A percentile compares a stretch with the other conserved stretches of the same genome.
Conservation (phyloP, 78 protist species). For the Cyanophora paradoxa region DNA sequence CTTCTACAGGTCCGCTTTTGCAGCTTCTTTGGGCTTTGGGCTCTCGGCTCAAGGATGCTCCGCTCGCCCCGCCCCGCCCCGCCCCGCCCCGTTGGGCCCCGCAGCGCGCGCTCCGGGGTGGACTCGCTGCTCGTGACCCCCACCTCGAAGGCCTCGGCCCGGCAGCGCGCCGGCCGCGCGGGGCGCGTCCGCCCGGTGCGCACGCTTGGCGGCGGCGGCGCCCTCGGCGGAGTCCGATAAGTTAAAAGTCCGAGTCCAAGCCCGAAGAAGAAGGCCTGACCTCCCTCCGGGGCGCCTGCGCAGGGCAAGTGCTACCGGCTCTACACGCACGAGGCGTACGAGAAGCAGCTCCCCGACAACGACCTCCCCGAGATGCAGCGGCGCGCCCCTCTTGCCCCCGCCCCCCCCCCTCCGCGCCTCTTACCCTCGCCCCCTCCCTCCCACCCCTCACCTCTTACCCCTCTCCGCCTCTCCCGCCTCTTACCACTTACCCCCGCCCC, state of each 20-base stretch:
- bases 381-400: constrained; percentile 10
- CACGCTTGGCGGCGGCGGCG: no score
- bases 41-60: no score
- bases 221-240: no score
- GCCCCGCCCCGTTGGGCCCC: no score
- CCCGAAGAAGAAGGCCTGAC: no score
- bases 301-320: constrained; percentile 38
- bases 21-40: no score
- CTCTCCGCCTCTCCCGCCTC: constrained; percentile 32
- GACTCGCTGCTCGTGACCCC: constrained; percentile 4
- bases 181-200: constrained; percentile 29
- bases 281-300: no score
- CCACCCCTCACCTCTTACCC: no score
- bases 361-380: constrained; percentile 50
- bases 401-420: neutral
- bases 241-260: no score
- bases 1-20: neutral
- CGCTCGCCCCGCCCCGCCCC: no score
- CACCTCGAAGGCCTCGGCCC: constrained; percentile 14
- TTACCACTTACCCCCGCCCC: no score
- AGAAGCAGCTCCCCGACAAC: neutral
- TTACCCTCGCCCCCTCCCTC: no score
- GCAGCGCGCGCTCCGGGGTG: neutral
- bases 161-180: constrained; percentile 50
- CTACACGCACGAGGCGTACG: constrained; percentile 9